Base-by-base conservation (phyloP, 2,329 filamentous ascomycete genomes). In the Trichoderma oligosporum region DNA sequence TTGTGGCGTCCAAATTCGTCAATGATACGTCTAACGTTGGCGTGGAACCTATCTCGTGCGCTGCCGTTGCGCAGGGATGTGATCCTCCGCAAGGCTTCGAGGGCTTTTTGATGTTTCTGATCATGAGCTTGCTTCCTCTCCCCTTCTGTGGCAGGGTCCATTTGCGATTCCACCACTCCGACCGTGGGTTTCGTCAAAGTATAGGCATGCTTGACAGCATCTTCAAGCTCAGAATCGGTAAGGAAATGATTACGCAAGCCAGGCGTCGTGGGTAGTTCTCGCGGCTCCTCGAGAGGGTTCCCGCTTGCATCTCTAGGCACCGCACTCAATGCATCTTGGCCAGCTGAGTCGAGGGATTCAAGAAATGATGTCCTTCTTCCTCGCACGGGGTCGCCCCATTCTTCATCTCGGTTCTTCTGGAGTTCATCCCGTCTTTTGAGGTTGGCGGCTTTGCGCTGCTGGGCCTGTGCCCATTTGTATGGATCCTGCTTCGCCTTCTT, bases 1-100 rank as follows among this genome's bases (percentile, higher is more conserved):
- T 87, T 84, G 78, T 99, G 94, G 48, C 94, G 85, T 48, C 94
- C 94, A 67, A 99, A 97, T 2, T 84, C 86, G 60, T 92, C 83
- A 63, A 99, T 82, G 71, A 92, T 95, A 61, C 91, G 86, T 64
- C 86, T 82, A 64, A 93, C 87, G 70, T 97, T 97, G 68, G 89
- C 84, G 64, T 91, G 86, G 65, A 86, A 85, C 52, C 84, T 83
- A 67, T 96, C 90, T 72, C 88, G 87, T 63, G 83, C 85, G 71
- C 83, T 93, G 65, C 85, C 87, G 67, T 95, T 91, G 38, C 82
- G 80, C 55, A 99, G 76, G 41, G 83, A 82, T 1, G 90, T 82
- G 70, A 99, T 97, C 56, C 92, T 86, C 62, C 80, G 76, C 62
- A 99, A 78, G 8, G 91, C 94, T 64, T 88, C 84, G 24, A 85